These are phyloP conservation scores for Suillus luteus DNA, from an alignment of 768 basidiomycete species.

Conservation along the genomic window DNA sequence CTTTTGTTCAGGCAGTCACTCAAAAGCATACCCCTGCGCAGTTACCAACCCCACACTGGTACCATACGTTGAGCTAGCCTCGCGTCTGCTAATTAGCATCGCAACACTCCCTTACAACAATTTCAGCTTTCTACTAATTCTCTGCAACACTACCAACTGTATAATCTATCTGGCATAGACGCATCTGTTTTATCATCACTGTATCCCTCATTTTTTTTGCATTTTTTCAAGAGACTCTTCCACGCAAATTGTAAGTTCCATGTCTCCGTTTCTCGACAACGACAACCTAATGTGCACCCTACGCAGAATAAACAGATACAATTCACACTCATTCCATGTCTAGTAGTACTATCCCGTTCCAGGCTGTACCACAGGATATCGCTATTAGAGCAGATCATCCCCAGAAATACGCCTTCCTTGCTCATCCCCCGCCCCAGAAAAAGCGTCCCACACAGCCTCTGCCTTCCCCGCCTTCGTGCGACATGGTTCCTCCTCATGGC, in stretches of 20 bases:
- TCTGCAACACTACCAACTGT: background rate
- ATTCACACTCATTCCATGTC: conserved; percentile 15
- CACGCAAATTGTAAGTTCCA: conserved; percentile 7
- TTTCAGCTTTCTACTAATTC: conserved; percentile 2
- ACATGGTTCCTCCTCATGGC: conserved; percentile 16
- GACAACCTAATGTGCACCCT: conserved; percentile 9
- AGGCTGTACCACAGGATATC: conserved; percentile 19
- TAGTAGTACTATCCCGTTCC: background rate
- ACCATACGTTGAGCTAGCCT: conserved; percentile 23
- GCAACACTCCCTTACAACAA: background rate
- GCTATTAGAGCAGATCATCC: conserved; percentile 20
- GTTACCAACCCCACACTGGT: background rate
- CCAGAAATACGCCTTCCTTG: conserved; percentile 44
- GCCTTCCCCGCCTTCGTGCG: conserved; percentile 21
- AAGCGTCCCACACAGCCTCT: conserved; percentile 36
- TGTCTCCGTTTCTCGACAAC: background rate
- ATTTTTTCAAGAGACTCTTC: conserved; percentile 1
- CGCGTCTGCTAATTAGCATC: conserved; percentile 13
- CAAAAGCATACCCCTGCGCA: conserved; percentile 17
- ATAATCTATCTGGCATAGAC: conserved; percentile 1
- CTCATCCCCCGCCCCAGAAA: conserved; percentile 40
- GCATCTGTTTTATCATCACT: conserved; percentile 2
- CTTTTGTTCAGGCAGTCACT: conserved; percentile 18
- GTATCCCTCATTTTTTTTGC: conserved; percentile 11
- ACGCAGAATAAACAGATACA: conserved; percentile 14